Evolutionary conservation across 2,329 filamentous ascomycete genomes (phyloP).

Genomic region (Aspergillus sp.): DNA sequence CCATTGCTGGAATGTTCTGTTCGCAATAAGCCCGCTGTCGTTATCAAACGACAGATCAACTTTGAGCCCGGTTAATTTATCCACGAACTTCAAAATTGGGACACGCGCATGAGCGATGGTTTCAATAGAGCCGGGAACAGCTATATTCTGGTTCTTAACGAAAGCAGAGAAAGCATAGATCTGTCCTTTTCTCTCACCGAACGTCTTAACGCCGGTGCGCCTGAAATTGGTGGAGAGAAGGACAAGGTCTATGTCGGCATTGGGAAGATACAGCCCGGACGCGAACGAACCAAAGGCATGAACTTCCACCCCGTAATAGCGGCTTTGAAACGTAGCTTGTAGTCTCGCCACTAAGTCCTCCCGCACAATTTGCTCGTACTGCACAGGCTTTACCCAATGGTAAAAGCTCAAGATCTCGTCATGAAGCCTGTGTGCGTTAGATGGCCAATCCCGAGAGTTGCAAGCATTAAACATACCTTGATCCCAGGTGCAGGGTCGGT

Average conservation of each 20-base stretch:
- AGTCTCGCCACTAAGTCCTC: slow-evolving; percentile 70
- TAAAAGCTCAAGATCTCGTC: slow-evolving; percentile 91
- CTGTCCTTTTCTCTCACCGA: slow-evolving; percentile 51
- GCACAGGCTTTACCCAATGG: slow-evolving; percentile 73
- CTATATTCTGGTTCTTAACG: slow-evolving; percentile 58
- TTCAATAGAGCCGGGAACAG: slow-evolving; percentile 59
- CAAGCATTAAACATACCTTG: slow-evolving; percentile 27
- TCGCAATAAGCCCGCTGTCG: slow-evolving; percentile 73
- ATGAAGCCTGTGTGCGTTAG: slow-evolving; percentile 62
- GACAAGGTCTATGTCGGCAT: slow-evolving; percentile 92
- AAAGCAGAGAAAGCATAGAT: slow-evolving; percentile 65
- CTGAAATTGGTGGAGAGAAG: slow-evolving; percentile 66
- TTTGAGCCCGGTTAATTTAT: slow-evolving; percentile 72
- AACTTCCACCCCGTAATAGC: slow-evolving; percentile 63
- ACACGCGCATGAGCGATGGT: slow-evolving; percentile 77
- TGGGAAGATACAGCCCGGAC: slow-evolving; percentile 73
- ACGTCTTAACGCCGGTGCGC: slow-evolving; percentile 51
- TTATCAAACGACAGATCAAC: slow-evolving; percentile 97
- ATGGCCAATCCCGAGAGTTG: slow-evolving; percentile 3
- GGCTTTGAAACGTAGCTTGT: slow-evolving; percentile 56
- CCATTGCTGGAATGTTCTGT: slow-evolving; percentile 79
- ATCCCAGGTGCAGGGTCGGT: slow-evolving; percentile 31
- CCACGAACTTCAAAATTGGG: slow-evolving; percentile 88
- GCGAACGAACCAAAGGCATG: slow-evolving; percentile 91
- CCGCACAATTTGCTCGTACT: slow-evolving; percentile 76